Base-by-base conservation (phyloP, 2,329 filamentous ascomycete genomes). In the Cytospora leucostoma region DNA sequence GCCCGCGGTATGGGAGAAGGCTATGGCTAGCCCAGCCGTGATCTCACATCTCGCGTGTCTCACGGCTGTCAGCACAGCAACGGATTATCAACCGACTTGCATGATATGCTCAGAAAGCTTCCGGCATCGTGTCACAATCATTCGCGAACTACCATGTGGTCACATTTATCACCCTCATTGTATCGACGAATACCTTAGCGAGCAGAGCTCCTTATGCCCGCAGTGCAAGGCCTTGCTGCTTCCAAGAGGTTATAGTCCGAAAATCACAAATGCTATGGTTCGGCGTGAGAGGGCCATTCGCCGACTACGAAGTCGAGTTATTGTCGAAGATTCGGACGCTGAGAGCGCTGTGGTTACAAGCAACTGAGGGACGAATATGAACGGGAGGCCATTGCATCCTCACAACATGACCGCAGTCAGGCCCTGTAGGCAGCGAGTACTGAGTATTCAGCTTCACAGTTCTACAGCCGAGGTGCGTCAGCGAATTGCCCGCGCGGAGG, bases 141-240 rank as follows among this genome's bases (percentile, higher is more conserved):
- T 98, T 61, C 89, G 93, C 61, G 91, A 97, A 75, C 80, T 98
- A 3, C 87, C 92, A 0, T 99, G 95, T 70, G 88, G 90, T 0
- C 95, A 99, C 73, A 94, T 98, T 62, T 99, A 93, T 75, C 94
- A 99, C 68, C 89, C 91, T 0, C 89, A 91, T 67, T 99, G 95
- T 71, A 93, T 98, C 67, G 93, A 98, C 71, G 84, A 88, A 27
- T 97, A 95, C 70, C 80, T 98, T 13, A 82, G 84, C 51, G 82
- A 87, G 61, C 89, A 89, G 72, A 96, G 91, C 72, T 96, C 91
- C 19, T 81, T 97, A 2, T 99, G 95, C 71, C 94, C 95, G 0
- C 80, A 96, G 69, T 99, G 95, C 80, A 97, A 97, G 74, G 85
- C 88, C 65, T 91, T 85, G 56, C 91, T 93, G 70, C 77, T 97